phyloP scores from a whole-genome alignment of 371 early-diverging fungal species.

The Mortierella sp. region DNA sequence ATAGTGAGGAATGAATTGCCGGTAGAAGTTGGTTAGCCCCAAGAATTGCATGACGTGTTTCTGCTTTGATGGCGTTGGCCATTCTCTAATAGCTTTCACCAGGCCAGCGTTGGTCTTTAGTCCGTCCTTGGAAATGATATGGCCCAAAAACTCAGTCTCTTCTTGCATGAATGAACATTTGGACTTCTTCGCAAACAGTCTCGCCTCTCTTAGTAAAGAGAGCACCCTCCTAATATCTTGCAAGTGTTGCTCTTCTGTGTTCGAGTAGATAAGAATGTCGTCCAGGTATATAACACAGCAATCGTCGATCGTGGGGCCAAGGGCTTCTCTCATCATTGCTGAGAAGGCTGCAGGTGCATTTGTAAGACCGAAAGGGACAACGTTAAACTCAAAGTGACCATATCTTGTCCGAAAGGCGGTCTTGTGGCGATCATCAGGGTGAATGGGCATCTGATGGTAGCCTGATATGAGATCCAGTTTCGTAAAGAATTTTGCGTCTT shows the following conservation, averaged over 20 bases:
- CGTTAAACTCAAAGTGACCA: constrained; percentile 54
- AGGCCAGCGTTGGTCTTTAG: neutral
- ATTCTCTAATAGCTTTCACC: neutral
- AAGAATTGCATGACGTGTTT: constrained; percentile 58
- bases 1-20: constrained; percentile 41
- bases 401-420: constrained; percentile 44
- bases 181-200: constrained; percentile 53
- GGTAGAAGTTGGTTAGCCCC: constrained; percentile 58
- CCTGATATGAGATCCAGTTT: constrained; percentile 56
- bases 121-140: constrained; percentile 8
- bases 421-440: constrained; percentile 32
- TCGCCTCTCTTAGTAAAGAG: constrained; percentile 36
- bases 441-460: constrained; percentile 29
- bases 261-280: constrained; percentile 66
- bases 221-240: constrained; percentile 55
- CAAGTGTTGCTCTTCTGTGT: constrained; percentile 58
- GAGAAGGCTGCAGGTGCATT: constrained; percentile 60
- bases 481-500: constrained; percentile 51
- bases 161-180: constrained; percentile 59
- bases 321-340: constrained; percentile 51
- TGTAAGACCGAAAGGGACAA: constrained; percentile 58
- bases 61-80: neutral
- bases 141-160: constrained; percentile 16
- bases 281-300: constrained; percentile 63
- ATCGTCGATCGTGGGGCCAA: constrained; percentile 53